phyloP scores from a whole-genome alignment of 345 rosid genomes.

The Turritis glabra region DNA sequence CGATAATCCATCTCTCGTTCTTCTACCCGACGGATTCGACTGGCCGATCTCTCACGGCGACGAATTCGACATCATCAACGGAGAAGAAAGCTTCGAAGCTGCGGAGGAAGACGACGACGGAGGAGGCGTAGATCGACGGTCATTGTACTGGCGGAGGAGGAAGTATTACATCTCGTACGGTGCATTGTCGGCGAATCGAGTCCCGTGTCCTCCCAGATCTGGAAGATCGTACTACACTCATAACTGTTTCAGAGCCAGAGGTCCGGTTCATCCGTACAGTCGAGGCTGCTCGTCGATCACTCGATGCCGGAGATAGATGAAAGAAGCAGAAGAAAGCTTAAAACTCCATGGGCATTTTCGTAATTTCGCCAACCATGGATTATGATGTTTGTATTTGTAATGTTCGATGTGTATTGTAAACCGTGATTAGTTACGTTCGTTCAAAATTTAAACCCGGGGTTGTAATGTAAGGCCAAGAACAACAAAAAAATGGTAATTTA shows the following conservation, averaged over 20 bases:
- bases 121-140: conserved; percentile 50
- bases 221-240: conserved; percentile 93
- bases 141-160: conserved; percentile 65
- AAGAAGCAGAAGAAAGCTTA: neutral
- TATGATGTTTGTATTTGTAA: neutral
- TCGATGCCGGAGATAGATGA: conserved; percentile 69
- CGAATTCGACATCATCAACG: conserved; percentile 27
- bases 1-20: conserved; percentile 43
- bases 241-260: conserved; percentile 65
- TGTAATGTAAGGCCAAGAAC: too few relatives aligned
- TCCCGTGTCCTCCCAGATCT: conserved; percentile 92
- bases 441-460: neutral
- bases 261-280: conserved; percentile 72
- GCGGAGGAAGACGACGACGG: conserved; percentile 32
- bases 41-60: conserved; percentile 51
- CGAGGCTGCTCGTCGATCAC: conserved; percentile 78
- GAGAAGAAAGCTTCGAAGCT: conserved; percentile 3
- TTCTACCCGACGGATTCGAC: conserved; percentile 46
- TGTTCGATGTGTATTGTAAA: neutral
- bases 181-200: conserved; percentile 74
- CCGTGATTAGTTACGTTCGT: conserved; percentile 13
- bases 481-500: neutral
- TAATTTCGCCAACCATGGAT: conserved; percentile 5
- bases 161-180: conserved; percentile 87
- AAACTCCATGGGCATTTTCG: conserved; percentile 19